Evolutionary conservation across 2,329 filamentous ascomycete species (phyloP).

Genomic region (Epichloe typhina): DNA sequence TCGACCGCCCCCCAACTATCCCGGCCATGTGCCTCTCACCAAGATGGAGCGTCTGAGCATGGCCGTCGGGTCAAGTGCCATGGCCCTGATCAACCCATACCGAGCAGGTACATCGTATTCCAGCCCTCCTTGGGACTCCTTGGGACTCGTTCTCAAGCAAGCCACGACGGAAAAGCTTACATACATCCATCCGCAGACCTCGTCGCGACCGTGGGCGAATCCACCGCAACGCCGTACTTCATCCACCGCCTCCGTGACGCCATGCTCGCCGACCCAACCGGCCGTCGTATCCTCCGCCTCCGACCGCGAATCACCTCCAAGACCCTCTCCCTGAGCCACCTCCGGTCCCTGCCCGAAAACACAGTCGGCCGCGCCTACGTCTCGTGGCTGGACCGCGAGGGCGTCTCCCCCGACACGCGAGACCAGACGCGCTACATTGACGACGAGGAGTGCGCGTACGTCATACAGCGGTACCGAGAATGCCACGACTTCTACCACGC

Average conservation of each 20-base stretch:
- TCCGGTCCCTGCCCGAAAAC: constrained; percentile 59
- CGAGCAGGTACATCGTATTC: constrained; percentile 47
- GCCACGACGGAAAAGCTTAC: neutral
- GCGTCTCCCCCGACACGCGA: constrained; percentile 89
- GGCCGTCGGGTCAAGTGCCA: constrained; percentile 48
- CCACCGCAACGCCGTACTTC: constrained; percentile 89
- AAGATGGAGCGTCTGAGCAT: constrained; percentile 61
- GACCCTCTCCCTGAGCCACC: constrained; percentile 48
- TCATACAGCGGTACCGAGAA: constrained; percentile 96
- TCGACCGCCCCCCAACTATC: constrained; percentile 81
- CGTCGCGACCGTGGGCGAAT: constrained; percentile 86
- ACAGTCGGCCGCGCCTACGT: constrained; percentile 75
- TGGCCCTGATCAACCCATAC: constrained; percentile 59
- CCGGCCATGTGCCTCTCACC: constrained; percentile 83
- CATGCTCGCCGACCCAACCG: constrained; percentile 76
- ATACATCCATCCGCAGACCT: constrained; percentile 48
- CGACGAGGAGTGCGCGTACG: constrained; percentile 90
- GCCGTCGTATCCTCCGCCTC: constrained; percentile 80
- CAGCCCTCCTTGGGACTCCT: neutral
- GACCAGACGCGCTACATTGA: constrained; percentile 78
- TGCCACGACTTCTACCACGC: constrained; percentile 98
- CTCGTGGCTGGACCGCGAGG: constrained; percentile 85
- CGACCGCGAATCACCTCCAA: constrained; percentile 79
- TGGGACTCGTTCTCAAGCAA: neutral
- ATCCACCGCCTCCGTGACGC: constrained; percentile 80